Conservation (phyloP, 805 yeast genomes). For the Cyberlindnera misumaiensis region DNA sequence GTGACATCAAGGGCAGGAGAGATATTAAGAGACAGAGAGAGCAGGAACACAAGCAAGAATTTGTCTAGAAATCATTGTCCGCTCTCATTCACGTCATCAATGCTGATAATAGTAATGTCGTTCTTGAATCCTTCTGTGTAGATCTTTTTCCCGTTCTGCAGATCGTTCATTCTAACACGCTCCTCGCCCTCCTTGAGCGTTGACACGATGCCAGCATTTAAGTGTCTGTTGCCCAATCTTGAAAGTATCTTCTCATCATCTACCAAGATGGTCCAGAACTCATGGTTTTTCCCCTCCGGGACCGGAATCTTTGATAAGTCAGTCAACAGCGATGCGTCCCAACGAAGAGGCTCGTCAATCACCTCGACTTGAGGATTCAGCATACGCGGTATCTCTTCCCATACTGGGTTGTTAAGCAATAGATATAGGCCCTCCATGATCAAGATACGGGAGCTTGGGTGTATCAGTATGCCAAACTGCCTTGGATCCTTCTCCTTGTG, state of each 20-base stretch:
- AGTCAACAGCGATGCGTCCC: too few species aligned
- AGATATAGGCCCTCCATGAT: conserved; percentile 76
- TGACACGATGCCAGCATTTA: conserved; percentile 45
- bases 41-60: too few species aligned
- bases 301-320: conserved; percentile 7
- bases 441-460: conserved; percentile 43
- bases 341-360: too few species aligned
- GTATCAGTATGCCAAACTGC: conserved; percentile 41
- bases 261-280: conserved; percentile 47
- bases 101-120: conserved; percentile 20
- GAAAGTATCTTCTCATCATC: conserved; percentile 38
- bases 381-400: conserved; percentile 42
- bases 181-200: conserved; percentile 42
- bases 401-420: conserved; percentile 48
- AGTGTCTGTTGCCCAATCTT: conserved; percentile 64
- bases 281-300: conserved; percentile 26
- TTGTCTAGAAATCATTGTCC: too few species aligned
- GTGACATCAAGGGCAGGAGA: conserved; percentile 7
- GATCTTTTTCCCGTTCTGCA: conserved; percentile 47
- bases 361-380: conserved; percentile 21
- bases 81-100: conserved; percentile 19
- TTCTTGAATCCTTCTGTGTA: conserved; percentile 21
- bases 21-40: conserved; percentile 5
- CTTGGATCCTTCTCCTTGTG: conserved; percentile 72
- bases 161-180: conserved; percentile 51